Evolutionary conservation across 2,329 filamentous ascomycete genomes (phyloP), one percentile per base, ranked within the genome.

Genomic region (Parafenestella ontariensis): DNA sequence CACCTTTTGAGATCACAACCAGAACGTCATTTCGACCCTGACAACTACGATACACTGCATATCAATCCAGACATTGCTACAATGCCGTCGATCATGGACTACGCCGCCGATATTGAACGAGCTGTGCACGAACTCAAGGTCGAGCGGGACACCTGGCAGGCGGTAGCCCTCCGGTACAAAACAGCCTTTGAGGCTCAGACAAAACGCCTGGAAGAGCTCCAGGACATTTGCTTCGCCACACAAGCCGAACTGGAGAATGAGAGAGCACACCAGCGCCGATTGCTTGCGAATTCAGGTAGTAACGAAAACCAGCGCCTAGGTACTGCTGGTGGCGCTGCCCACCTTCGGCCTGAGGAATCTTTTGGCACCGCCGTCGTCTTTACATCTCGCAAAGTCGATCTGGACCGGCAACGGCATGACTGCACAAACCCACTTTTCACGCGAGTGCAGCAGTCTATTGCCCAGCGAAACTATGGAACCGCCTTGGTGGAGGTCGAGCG

Each of bases 161-260:
- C 62, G 6, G 61, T 66, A n/a, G 70, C 71, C 8, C 42, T 54
- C 11, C 53, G 58, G 42, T 73, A 70, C 61, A 70, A 67, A 47
- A 46, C 54, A 6, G 72, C 67, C 3, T 72, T 73, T 43, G 62
- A 69, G 23, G 49, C 46, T 3, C 68, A 72, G 33, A 68, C 62
- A 5, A 39, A 46, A 31, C 65, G 58, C 8, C 54, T 72, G 3
- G 49, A 51, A 6, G 64, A 72, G 39, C 49, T 73, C 1, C 65
- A 69, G 41, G 59, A 69, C 28, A 59, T 72, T 0, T 70, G 68
- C 47, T 62, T 70, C 18, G 68, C 69, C 5, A 68, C 71, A 0
- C 71, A 74, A 49, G 70, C 69, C 9, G 70, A 72, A 21, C 43
- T 73, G 17, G 67, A 73, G 45, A 74, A 74, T 18, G 67, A 72